Conservation (phyloP, 108 stramenopile genomes). For the Epithemia pelagica region DNA sequence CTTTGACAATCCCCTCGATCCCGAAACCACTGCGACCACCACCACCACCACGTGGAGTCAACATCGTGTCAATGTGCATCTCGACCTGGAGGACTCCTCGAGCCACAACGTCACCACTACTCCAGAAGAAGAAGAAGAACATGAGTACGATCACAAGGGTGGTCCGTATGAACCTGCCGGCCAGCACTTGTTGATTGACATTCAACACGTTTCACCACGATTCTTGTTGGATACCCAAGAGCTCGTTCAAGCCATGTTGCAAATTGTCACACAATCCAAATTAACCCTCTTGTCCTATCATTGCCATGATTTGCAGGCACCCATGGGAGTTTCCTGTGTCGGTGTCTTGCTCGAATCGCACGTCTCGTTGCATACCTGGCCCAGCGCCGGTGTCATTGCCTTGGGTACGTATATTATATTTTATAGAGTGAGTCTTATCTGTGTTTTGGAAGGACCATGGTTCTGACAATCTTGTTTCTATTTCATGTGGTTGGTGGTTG, state of each 20-base stretch:
- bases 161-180: constrained; percentile 34
- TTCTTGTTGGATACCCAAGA: constrained; percentile 65
- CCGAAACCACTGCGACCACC: background rate
- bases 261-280: constrained; percentile 39
- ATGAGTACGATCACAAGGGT: constrained; percentile 33
- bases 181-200: constrained; percentile 74
- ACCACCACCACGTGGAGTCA: background rate
- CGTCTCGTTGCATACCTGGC: constrained; percentile 77
- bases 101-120: too few relatives aligned
- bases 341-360: constrained; percentile 76
- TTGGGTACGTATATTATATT: too few relatives aligned
- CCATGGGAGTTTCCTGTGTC: constrained; percentile 62
- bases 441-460: too few relatives aligned
- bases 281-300: constrained; percentile 71
- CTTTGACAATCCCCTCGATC: background rate
- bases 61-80: background rate
- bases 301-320: constrained; percentile 49
- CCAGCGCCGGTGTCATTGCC: constrained; percentile 64
- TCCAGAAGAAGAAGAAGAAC: constrained; percentile 10
- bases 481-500: too few relatives aligned
- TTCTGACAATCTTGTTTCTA: too few relatives aligned
- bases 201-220: constrained; percentile 51
- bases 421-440: constrained; percentile 74
- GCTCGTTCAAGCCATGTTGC: constrained; percentile 54
- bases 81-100: background rate